Base-by-base conservation (phyloP, 2,329 filamentous ascomycete genomes). In the Aaosphaeria arxii region DNA sequence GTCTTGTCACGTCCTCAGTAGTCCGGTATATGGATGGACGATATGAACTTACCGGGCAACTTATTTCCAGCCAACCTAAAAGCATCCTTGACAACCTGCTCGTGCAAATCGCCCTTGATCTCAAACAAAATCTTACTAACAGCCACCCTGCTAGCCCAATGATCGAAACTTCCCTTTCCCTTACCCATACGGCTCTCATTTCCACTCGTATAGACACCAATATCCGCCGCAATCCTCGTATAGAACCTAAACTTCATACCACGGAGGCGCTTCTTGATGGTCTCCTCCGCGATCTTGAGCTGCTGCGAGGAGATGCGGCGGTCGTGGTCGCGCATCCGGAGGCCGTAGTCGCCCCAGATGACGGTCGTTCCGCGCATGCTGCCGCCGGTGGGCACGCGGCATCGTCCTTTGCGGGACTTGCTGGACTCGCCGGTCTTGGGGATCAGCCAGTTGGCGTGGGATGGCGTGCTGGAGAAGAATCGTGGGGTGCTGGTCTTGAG, bases 181-280 rank as follows among this genome's bases (percentile, higher is more conserved):
- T 97, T 99, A 71, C 94, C 94, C 95, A 99, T 99, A 82, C 94
- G 87, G 71, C 90, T 87, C 75, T 99, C 94, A 65, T 97, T 99
- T 49, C 94, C 94, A 70, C 87, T 94, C 49, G 90, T 87, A 72
- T 94, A 99, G 24, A 99, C 95, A 67, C 92, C 94, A 57, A 97
- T 88, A 67, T 95, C 96, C 56, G 91, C 94, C 61, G 84, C 85
- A 45, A 97, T 86, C 53, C 94, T 83, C 76, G 90, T 95, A 75
- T 95, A 99, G 42, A 99, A 71, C 47, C 90, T 85, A 72, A 95
- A 99, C 65, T 91, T 90, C 80, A 95, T 86, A 41, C 94, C 94
- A 75, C 94, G 82, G 42, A 99, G 77, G 53, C 92, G 82, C 63
- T 84, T 83, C 70, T 90, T 92, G 71, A 99, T 97, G 2, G 92